Evolutionary conservation across 169 alveolate genomes (phyloP), one percentile per base, ranked within the genome.

Genomic region (Plasmodium coatneyi): DNA sequence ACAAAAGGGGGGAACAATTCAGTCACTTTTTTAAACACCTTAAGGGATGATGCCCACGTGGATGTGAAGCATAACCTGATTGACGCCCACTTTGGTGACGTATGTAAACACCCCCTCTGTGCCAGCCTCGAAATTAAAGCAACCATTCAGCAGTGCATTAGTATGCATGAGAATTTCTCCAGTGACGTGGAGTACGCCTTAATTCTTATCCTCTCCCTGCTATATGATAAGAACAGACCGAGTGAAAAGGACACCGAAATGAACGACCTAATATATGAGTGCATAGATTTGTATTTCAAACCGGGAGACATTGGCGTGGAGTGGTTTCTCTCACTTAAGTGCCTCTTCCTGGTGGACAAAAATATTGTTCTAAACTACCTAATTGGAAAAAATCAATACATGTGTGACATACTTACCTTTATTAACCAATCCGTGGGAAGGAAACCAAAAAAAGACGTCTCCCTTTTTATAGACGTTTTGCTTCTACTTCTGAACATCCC

Each of bases 301-400:
- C 43, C 28, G 25, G 22, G 60, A 14, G 89, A 87, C 12, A 87
- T 87, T 41, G 41, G 46, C 1, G 34, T 87, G 9, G 89, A 87
- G 81, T 87, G 93, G 93, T 87, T 78, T 30, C 76, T 87, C 9
- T 87, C 52, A 16, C 60, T 87, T 19, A 87, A 87, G 49, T 87
- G 93, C n/a, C 89, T 87, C 71, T 87, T 87, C 43, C 81, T 87
- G 16, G 93, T 87, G 19, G 89, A 87, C 81, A 87, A 87, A 28
- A 46, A 60, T 87, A 87, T 87, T 79, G 74, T 79, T 19, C 72
- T 87, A 25, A 87, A 87, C 43, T 87, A 87, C 81, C 49, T 87
- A 60, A 87, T 87, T 6, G 93, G 93, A 14, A 87, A 87, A 79
- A 60, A 41, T 4, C 90, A 87, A 79, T 87, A 87, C 71, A 78